phyloP scores from a whole-genome alignment of 2,329 filamentous ascomycete species.

The Colletotrichum nymphaeae region DNA sequence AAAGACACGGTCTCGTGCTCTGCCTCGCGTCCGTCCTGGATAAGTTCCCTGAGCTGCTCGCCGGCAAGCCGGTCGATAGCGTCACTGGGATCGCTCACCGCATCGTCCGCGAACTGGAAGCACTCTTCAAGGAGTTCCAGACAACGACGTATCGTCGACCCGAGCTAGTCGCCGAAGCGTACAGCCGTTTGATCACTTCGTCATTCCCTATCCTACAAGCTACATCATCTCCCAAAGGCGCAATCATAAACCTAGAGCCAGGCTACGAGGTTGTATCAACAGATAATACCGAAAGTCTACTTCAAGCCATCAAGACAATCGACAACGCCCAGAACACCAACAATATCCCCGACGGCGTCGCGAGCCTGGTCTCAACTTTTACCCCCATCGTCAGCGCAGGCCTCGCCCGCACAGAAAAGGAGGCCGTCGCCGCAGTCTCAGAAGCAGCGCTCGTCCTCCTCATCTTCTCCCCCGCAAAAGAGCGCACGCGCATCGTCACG shows the following conservation, averaged over 20 bases:
- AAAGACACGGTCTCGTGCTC: slow-evolving; percentile 75
- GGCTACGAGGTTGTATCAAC: slow-evolving; percentile 38
- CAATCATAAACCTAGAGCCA: background rate
- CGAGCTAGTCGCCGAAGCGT: slow-evolving; percentile 73
- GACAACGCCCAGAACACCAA: slow-evolving; percentile 22
- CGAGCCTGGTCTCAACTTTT: slow-evolving; percentile 41
- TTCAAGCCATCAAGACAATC: slow-evolving; percentile 13
- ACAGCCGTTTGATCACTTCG: slow-evolving; percentile 68
- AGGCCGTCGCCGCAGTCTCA: slow-evolving; percentile 61
- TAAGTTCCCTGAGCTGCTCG: slow-evolving; percentile 51
- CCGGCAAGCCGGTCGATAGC: slow-evolving; percentile 8
- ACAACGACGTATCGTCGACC: slow-evolving; percentile 65
- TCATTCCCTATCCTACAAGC: slow-evolving; percentile 59
- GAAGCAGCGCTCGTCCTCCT: slow-evolving; percentile 63
- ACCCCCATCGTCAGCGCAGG: slow-evolving; percentile 53
- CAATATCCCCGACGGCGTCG: slow-evolving; percentile 29
- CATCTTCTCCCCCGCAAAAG: slow-evolving; percentile 51
- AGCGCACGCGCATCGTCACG: slow-evolving; percentile 53
- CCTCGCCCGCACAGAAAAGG: slow-evolving; percentile 62
- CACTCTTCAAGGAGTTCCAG: slow-evolving; percentile 55
- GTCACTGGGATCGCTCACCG: background rate
- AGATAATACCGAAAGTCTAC: slow-evolving; percentile 20
- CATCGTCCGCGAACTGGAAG: slow-evolving; percentile 40
- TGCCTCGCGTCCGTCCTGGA: slow-evolving; percentile 70
- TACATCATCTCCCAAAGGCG: slow-evolving; percentile 37